A percentile compares a stretch with the other conserved stretches of the same genome.
Conservation (phyloP, 2,329 filamentous ascomycete species). For the Zymoseptoria ardabiliae region DNA sequence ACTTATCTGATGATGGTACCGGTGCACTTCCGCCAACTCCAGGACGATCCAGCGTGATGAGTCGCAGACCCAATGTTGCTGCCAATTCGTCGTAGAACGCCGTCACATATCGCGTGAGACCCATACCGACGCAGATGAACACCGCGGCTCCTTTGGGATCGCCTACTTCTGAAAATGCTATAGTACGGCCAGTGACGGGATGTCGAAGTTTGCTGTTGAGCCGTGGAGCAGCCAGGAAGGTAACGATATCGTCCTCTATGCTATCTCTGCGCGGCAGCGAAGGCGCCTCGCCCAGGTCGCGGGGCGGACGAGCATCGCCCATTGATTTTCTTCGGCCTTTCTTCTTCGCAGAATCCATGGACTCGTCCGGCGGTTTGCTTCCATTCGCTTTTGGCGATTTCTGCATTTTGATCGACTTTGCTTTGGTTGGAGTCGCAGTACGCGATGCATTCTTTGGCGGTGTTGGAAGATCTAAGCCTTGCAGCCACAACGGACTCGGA, state of each 20-base stretch:
- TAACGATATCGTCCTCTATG: constrained; percentile 78
- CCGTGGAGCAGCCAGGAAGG: constrained; percentile 74
- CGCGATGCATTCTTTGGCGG: constrained; percentile 4
- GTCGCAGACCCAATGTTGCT: constrained; percentile 72
- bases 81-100: constrained; percentile 97
- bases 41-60: constrained; percentile 90
- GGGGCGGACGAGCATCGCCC: constrained; percentile 30
- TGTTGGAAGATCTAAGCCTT: constrained; percentile 7
- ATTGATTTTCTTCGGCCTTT: constrained; percentile 27
- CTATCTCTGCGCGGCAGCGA: constrained; percentile 62
- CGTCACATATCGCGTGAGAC: constrained; percentile 87
- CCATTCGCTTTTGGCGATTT: constrained; percentile 10
- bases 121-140: constrained; percentile 97
- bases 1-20: constrained; percentile 73
- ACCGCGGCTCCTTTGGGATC: constrained; percentile 86
- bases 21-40: constrained; percentile 88
- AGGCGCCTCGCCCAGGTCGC: constrained; percentile 32
- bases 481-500: constrained; percentile 5
- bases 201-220: constrained; percentile 83
- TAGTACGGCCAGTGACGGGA: constrained; percentile 75
- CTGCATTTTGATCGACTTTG: constrained; percentile 11
- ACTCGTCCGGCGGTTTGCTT: constrained; percentile 20
- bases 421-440: not conserved
- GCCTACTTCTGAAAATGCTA: constrained; percentile 95
- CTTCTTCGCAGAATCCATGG: constrained; percentile 18